These are phyloP conservation scores for Aspergillus aculeatus DNA, from an alignment of 2,329 filamentous ascomycete genomes.

Conservation along the genomic window DNA sequence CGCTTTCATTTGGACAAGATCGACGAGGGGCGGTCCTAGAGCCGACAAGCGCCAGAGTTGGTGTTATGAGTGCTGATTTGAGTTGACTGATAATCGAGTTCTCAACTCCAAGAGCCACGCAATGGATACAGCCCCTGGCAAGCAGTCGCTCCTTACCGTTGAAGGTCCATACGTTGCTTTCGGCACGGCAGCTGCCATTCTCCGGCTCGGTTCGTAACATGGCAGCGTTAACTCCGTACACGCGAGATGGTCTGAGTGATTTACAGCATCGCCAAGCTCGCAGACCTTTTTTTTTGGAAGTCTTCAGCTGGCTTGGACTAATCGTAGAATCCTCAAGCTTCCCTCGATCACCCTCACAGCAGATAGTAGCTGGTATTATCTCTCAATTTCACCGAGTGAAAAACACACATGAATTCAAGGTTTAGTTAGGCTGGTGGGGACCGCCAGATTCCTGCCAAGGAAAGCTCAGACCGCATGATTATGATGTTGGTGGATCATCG, in stretches of 20 bases:
- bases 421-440: neutral
- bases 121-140: too few species aligned
- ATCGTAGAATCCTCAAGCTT: neutral
- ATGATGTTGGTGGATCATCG: neutral
- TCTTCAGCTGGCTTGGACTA: neutral
- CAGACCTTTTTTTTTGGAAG: neutral
- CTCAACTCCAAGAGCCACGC: neutral
- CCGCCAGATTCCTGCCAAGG: neutral
- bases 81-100: neutral
- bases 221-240: slow-evolving; percentile 10
- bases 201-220: slow-evolving; percentile 18
- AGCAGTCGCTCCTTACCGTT: neutral
- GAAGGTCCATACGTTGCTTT: neutral
- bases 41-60: slow-evolving; percentile 6
- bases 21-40: slow-evolving; percentile 5
- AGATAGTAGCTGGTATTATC: too few species aligned
- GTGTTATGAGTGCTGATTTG: neutral
- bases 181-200: slow-evolving; percentile 11
- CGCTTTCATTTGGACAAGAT: slow-evolving; percentile 12
- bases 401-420: too few species aligned
- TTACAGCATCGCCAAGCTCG: neutral
- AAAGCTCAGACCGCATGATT: neutral
- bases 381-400: too few species aligned
- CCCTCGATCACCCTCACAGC: neutral
- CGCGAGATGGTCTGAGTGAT: slow-evolving; percentile 13